Evolutionary conservation across 441 rosid genomes (phyloP), one percentile per base, ranked within the genome.

Genomic region (Manihot esculenta): DNA sequence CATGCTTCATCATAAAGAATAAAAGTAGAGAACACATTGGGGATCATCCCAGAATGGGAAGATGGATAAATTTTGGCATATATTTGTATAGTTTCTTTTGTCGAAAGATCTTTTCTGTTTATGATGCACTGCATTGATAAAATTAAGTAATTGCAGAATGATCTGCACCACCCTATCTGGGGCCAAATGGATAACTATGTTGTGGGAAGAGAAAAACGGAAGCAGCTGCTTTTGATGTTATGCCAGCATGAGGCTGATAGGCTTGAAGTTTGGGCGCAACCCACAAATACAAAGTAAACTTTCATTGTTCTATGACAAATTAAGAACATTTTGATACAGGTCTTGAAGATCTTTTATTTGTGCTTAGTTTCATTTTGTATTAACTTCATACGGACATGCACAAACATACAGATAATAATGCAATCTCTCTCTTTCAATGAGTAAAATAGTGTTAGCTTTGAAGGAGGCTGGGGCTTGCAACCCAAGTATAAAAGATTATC

Each of bases 201-300:
- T 54, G 62, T 75, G 56, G 98, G 90, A 80, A 91, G 87, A 82
- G 99, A 91, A 81, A 95, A 87, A 73, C 77, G 97, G 74, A 95
- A 83, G 84, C 99, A 93, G 75, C 86, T 95, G 74, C 98, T 95
- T 83, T 71, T 93, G 79, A 87, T 91, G 97, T 84, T 95, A 50
- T 89, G 98, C 80, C 98, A 93, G 81, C 88, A 89, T 79, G 99
- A 95, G 85, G 91, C 96, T 83, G 99, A 95, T 76, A 86, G 99
- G 85, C 99, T 95, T 82, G 98, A 91, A 54, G 99, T 93, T 73
- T 95, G 99, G 99, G 95, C 99, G 47, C 92, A 91, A 67, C 99
- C 99, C 72, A 85, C 84, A 60, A 86, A 83, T 71, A 80, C 93
- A 44, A 95, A 91, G 99, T 94, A 90, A 79, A 69, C 27, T 69